A percentile compares a stretch with the other conserved stretches of the same genome.
These are phyloP conservation scores for Phytophthora aleatoria DNA, from an alignment of 352 stramenopile genomes.

Conservation along the genomic window DNA sequence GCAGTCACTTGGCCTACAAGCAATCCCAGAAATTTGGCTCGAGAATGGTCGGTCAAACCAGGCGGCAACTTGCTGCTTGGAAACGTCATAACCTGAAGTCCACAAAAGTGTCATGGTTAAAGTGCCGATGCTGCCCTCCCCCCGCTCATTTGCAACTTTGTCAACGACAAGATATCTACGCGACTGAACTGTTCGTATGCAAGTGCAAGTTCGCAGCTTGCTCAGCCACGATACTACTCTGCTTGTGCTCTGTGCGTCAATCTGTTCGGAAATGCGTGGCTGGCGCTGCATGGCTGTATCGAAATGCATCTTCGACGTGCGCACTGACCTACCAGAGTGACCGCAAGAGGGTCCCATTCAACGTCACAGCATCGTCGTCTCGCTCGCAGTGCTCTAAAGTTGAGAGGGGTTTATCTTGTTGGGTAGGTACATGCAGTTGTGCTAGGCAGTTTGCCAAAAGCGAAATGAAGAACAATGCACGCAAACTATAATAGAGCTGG, in stretches of 20 bases:
- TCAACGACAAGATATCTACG: neutral
- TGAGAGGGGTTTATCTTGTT: too few species aligned
- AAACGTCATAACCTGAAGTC: neutral
- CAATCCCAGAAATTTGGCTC: neutral
- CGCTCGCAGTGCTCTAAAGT: slow-evolving; percentile 1
- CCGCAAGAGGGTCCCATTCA: slow-evolving; percentile 2
- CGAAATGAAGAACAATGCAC: too few species aligned
- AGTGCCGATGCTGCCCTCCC: neutral
- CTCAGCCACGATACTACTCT: slow-evolving; percentile 20
- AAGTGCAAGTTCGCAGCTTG: slow-evolving; percentile 12
- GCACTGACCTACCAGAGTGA: neutral
- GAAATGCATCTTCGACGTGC: slow-evolving; percentile 14
- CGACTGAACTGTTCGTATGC: slow-evolving; percentile 9
- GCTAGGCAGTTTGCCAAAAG: too few species aligned
- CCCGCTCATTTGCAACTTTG: slow-evolving; percentile 13
- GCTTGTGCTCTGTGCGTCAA: slow-evolving; percentile 19
- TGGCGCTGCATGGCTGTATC: slow-evolving; percentile 1
- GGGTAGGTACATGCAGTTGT: too few species aligned
- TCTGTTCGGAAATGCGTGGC: slow-evolving; percentile 25
- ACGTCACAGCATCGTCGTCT: slow-evolving; percentile 29
- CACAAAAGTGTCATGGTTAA: neutral
- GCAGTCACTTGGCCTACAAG: too few species aligned
- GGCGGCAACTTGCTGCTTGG: slow-evolving; percentile 6
- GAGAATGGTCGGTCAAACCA: slow-evolving; percentile 22
- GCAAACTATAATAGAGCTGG: too few species aligned